A percentile compares a stretch with the other conserved stretches of the same genome.
phyloP scores from a whole-genome alignment of 2,329 filamentous ascomycete species.

The Paraphoma sp. region DNA sequence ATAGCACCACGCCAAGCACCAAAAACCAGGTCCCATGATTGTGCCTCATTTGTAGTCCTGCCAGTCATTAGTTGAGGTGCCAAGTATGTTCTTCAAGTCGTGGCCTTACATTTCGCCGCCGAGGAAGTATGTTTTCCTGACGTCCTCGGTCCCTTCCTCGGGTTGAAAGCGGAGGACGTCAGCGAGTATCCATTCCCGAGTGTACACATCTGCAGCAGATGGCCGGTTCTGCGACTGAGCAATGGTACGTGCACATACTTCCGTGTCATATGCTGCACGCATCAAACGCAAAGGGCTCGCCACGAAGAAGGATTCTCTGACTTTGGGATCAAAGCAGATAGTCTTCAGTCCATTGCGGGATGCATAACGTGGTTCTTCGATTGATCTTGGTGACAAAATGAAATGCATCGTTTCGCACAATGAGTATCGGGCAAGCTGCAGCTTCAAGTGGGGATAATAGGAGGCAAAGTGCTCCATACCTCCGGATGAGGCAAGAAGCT shows the following conservation, averaged over 20 bases:
- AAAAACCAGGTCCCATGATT: conserved; percentile 8
- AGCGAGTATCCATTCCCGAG: conserved; percentile 23
- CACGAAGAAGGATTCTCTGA: conserved; percentile 19
- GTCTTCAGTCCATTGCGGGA: conserved; percentile 21
- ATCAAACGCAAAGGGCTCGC: conserved; percentile 18
- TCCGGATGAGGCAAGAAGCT: conserved; percentile 23
- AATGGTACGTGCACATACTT: conserved; percentile 17
- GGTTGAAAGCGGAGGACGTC: conserved; percentile 21
- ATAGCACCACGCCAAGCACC: conserved; percentile 24
- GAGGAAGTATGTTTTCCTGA: conserved; percentile 10
- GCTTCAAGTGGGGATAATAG: conserved; percentile 27
- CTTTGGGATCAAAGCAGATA: conserved; percentile 14
- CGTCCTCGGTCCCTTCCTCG: conserved; percentile 8
- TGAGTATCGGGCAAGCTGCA: conserved; percentile 12
- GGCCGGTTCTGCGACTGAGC: conserved; percentile 4
- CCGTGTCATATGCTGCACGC: conserved; percentile 23
- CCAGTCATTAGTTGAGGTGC: not conserved
- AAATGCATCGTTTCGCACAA: conserved; percentile 26
- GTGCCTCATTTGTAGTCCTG: not conserved
- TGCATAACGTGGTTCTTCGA: conserved; percentile 15
- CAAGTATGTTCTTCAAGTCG: not conserved
- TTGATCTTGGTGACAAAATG: conserved; percentile 15
- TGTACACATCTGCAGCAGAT: conserved; percentile 14
- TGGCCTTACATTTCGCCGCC: conserved; percentile 12
- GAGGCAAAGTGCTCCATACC: conserved; percentile 24